A percentile compares a stretch with the other conserved stretches of the same genome.
Evolutionary conservation across 352 stramenopile species (phyloP).

Genomic region (Globisporangium barbulae): DNA sequence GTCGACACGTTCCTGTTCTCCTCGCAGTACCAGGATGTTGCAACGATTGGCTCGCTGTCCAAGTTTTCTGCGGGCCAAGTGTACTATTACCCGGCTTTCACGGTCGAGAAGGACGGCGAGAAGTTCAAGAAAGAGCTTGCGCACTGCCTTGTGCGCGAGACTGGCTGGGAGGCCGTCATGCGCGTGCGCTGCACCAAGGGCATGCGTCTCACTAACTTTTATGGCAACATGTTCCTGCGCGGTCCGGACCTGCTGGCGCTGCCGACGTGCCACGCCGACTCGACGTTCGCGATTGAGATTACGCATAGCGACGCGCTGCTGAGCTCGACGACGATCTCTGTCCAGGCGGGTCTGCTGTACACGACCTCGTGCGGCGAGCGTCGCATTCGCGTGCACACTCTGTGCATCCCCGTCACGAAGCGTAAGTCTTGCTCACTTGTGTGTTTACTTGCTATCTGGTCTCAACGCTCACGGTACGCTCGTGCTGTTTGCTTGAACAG

Average conservation of each 20-base stretch:
- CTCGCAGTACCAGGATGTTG: conserved; percentile 95
- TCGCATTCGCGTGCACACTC: conserved; percentile 97
- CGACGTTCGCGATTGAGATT: conserved; percentile 96
- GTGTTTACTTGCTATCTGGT: not conserved
- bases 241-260: conserved; percentile 96
- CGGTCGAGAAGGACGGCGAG: conserved; percentile 84
- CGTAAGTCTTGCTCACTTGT: conserved; percentile 32
- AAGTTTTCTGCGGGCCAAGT: conserved; percentile 96
- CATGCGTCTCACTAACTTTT: conserved; percentile 98
- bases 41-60: conserved; percentile 92
- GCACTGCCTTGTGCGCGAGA: conserved; percentile 91
- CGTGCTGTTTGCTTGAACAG: conserved; percentile 28
- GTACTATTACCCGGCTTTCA: conserved; percentile 97
- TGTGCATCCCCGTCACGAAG: conserved; percentile 92
- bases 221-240: conserved; percentile 98
- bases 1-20: conserved; percentile 99
- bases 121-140: conserved; percentile 94
- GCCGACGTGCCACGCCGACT: conserved; percentile 95
- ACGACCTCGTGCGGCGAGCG: conserved; percentile 96
- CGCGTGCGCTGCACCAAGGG: conserved; percentile 96
- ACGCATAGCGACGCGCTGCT: conserved; percentile 96
- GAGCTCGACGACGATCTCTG: conserved; percentile 91
- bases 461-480: not conserved
- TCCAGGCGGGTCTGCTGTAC: conserved; percentile 97
- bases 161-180: conserved; percentile 96